Percentiles rank a stretch among this genome's conserved stretches.
These are phyloP conservation scores for Rhizopogon vinicolor DNA, from an alignment of 768 basidiomycete species.

Conservation along the genomic window DNA sequence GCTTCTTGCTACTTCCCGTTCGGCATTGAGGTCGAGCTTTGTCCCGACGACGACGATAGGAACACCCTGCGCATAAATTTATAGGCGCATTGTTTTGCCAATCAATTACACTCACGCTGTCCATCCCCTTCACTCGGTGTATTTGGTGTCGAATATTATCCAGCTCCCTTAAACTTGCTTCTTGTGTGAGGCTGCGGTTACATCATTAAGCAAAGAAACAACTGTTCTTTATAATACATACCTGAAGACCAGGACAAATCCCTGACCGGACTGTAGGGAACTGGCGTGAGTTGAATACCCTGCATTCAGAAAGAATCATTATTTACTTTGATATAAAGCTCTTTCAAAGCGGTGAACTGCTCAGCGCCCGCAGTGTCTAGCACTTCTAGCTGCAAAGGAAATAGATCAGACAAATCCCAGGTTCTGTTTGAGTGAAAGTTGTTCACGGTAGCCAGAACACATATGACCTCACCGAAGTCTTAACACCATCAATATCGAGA, in stretches of 20 bases:
- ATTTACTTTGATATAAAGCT: conserved; percentile 73
- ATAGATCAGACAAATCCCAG: conserved; percentile 10
- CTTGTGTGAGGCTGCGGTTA: conserved; percentile 63
- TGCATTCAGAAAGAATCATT: neutral
- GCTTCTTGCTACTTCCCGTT: conserved; percentile 68
- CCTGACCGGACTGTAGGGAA: conserved; percentile 52
- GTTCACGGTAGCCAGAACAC: conserved; percentile 10
- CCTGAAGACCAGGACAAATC: conserved; percentile 85
- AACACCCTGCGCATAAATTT: conserved; percentile 37
- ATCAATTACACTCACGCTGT: conserved; percentile 38
- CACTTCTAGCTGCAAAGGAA: conserved; percentile 58
- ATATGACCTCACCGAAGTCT: conserved; percentile 46
- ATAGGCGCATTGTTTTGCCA: neutral
- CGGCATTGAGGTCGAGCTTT: conserved; percentile 74
- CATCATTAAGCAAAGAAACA: neutral
- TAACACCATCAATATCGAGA: conserved; percentile 61
- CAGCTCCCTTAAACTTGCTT: conserved; percentile 75
- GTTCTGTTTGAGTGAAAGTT: neutral
- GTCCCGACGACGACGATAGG: conserved; percentile 88
- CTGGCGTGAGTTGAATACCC: neutral
- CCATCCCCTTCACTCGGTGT: conserved; percentile 70
- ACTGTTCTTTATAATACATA: conserved; percentile 11
- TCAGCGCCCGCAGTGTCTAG: conserved; percentile 85
- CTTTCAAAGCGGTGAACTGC: conserved; percentile 77
- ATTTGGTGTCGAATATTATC: conserved; percentile 80